Evolutionary conservation across 768 basidiomycete genomes (phyloP).

Genomic region (Clavulina sp.): DNA sequence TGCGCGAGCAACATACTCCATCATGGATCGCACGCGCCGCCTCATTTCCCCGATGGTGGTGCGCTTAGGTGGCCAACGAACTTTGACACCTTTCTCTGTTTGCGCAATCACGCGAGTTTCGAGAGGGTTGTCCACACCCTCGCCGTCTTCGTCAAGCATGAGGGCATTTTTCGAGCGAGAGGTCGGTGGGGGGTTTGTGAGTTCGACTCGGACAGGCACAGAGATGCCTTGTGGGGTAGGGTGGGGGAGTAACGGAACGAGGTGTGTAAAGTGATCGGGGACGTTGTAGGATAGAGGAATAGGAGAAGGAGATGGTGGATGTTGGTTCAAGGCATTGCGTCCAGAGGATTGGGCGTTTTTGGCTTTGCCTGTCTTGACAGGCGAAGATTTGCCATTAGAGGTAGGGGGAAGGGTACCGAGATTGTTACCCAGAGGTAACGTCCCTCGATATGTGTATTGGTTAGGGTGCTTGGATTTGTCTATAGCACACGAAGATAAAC

Average conservation of each 20-base stretch:
- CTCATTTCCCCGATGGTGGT: constrained; percentile 11
- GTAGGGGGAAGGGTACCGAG: neutral
- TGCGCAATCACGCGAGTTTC: no score
- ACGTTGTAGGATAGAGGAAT: constrained; percentile 8
- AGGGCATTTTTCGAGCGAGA: no score
- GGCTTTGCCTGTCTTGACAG: neutral
- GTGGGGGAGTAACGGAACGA: constrained; percentile 8
- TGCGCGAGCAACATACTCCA: constrained; percentile 10
- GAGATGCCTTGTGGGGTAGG: constrained; percentile 8
- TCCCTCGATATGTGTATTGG: constrained; percentile 11
- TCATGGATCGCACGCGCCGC: constrained; percentile 9
- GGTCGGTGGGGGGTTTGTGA: no score
- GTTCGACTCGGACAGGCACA: constrained; percentile 5
- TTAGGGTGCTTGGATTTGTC: constrained; percentile 11
- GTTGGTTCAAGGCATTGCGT: neutral
- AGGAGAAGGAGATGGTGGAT: constrained; percentile 7
- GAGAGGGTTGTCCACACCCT: constrained; percentile 2
- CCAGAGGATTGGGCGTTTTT: neutral
- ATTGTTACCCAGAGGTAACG: no score
- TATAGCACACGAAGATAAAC: neutral
- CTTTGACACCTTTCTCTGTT: constrained; percentile 10
- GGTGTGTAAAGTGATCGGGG: constrained; percentile 10
- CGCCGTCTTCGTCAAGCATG: no score
- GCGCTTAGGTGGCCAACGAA: constrained; percentile 10
- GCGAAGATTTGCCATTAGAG: neutral